phyloP scores from a whole-genome alignment of 1,284 basidiomycete genomes.

The Sanghuangporus sanghuang region DNA sequence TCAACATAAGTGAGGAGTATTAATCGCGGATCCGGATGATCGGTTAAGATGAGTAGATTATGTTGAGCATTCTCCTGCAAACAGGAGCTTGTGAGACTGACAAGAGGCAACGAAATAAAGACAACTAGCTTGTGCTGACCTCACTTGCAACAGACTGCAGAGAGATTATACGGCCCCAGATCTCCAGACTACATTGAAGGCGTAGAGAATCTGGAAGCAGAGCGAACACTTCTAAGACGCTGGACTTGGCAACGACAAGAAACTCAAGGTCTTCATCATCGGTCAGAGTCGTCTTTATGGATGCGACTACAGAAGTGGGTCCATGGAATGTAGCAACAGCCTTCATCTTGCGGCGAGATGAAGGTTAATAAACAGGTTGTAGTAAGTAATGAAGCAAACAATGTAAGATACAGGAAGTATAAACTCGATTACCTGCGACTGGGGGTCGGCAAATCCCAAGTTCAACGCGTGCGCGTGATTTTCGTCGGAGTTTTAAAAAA shows the following conservation, averaged over 20 bases:
- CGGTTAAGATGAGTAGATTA: constrained; percentile 58
- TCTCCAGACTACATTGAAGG: constrained; percentile 49
- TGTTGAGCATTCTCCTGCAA: constrained; percentile 40
- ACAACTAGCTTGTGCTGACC: constrained; percentile 32
- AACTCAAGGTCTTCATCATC: constrained; percentile 46
- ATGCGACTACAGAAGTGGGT: constrained; percentile 57
- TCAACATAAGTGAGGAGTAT: constrained; percentile 48
- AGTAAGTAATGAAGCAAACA: too few species aligned
- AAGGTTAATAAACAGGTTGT: not conserved
- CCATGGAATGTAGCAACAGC: constrained; percentile 64
- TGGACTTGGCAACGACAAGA: constrained; percentile 61
- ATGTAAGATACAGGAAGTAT: too few species aligned
- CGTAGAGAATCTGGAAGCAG: constrained; percentile 51
- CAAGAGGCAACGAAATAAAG: not conserved
- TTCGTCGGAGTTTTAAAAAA: too few species aligned
- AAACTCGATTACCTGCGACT: too few species aligned
- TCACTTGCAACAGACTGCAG: constrained; percentile 48
- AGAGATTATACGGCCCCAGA: constrained; percentile 60
- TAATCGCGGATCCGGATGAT: constrained; percentile 68
- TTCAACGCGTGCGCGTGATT: too few species aligned
- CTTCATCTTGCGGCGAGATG: constrained; percentile 44
- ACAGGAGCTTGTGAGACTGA: constrained; percentile 5
- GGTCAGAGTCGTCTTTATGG: constrained; percentile 53
- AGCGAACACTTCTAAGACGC: constrained; percentile 60
- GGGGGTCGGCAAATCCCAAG: too few species aligned